Percentiles rank a stretch among this genome's conserved stretches.
Evolutionary conservation across 2,329 filamentous ascomycete genomes (phyloP).

Genomic region (Neofusicoccum sp.): DNA sequence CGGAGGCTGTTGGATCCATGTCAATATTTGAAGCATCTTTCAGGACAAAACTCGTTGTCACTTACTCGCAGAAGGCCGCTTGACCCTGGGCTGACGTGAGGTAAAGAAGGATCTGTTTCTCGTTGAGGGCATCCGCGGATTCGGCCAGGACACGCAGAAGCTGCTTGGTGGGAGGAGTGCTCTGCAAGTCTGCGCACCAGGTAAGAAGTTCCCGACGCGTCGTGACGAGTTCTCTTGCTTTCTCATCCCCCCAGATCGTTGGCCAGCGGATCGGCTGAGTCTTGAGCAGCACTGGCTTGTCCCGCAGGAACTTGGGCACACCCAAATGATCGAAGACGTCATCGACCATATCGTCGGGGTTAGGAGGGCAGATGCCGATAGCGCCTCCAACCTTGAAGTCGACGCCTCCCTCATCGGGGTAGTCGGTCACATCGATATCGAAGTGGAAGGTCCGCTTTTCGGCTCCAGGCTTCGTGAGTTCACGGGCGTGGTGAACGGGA

Average conservation of each 20-base stretch:
- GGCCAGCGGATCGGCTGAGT: slow-evolving; percentile 87
- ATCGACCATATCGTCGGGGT: slow-evolving; percentile 73
- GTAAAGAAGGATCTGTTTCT: slow-evolving; percentile 85
- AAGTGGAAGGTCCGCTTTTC: slow-evolving; percentile 98
- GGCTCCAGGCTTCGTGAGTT: slow-evolving; percentile 82
- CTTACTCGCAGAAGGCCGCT: slow-evolving; percentile 77
- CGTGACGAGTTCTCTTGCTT: slow-evolving; percentile 79
- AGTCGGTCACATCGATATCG: slow-evolving; percentile 93
- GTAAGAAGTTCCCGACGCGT: slow-evolving; percentile 89
- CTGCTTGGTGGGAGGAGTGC: slow-evolving; percentile 84
- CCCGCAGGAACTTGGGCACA: slow-evolving; percentile 76
- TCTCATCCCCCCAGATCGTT: slow-evolving; percentile 94
- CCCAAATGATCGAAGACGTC: slow-evolving; percentile 79
- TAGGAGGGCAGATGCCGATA: slow-evolving; percentile 89
- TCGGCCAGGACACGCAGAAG: slow-evolving; percentile 84
- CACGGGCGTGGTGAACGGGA: slow-evolving; percentile 78
- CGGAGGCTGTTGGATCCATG: slow-evolving; percentile 53
- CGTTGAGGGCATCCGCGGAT: slow-evolving; percentile 72
- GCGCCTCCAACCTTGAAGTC: slow-evolving; percentile 97
- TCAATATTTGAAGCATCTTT: neutral
- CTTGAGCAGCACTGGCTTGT: slow-evolving; percentile 76
- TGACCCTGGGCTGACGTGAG: slow-evolving; percentile 89
- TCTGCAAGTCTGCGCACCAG: slow-evolving; percentile 94
- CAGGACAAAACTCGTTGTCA: neutral
- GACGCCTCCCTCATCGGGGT: slow-evolving; percentile 76